Evolutionary conservation across 345 rosid genomes (phyloP).

Genomic region (Litchi chinensis): DNA sequence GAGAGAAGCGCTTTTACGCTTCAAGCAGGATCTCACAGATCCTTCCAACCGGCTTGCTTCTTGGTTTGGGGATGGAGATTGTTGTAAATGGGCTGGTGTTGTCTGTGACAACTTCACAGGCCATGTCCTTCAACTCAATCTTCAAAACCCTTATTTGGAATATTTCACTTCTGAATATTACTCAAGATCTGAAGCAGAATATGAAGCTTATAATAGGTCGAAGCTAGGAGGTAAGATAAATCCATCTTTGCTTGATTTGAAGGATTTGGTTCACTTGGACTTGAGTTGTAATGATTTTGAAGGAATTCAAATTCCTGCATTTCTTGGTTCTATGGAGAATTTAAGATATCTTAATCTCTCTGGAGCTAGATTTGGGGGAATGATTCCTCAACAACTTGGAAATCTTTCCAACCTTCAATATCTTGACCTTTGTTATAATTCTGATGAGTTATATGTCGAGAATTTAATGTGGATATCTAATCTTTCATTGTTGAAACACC

Average conservation of each 20-base stretch:
- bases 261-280: conserved; percentile 5
- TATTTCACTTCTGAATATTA: no score
- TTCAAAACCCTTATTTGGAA: no score
- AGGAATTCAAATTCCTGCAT: background rate
- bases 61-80: no score
- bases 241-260: background rate
- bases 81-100: no score
- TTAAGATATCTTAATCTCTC: conserved; percentile 2
- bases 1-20: no score
- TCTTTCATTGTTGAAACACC: background rate
- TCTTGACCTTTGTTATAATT: no score
- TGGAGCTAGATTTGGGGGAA: background rate
- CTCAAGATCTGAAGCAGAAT: background rate
- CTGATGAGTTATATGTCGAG: background rate
- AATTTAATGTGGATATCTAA: background rate
- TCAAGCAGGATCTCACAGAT: no score
- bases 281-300: background rate
- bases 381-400: background rate
- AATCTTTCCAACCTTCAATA: no score
- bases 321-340: background rate
- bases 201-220: no score
- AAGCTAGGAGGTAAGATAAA: background rate
- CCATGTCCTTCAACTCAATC: no score
- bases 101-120: no score
- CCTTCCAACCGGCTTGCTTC: no score